phyloP scores from a whole-genome alignment of 495 filamentous ascomycete species.

The Neurospora intermedia region DNA sequence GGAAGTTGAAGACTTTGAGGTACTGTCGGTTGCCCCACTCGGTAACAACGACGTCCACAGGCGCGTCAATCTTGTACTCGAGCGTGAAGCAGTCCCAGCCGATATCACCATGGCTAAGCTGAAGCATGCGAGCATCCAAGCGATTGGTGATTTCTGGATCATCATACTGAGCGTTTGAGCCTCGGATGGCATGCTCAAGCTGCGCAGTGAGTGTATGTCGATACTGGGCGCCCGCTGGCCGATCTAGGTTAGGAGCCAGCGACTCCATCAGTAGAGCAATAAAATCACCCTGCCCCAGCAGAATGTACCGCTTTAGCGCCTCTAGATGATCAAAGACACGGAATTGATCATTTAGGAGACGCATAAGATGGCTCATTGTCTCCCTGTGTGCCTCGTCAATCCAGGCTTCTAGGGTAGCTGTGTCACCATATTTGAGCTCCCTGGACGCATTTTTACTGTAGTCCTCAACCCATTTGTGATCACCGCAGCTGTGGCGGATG shows the following conservation, averaged over 20 bases:
- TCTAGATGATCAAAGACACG: slow-evolving; percentile 84
- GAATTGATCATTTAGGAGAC: slow-evolving; percentile 89
- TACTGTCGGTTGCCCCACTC: slow-evolving; percentile 92
- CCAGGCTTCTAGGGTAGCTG: slow-evolving; percentile 76
- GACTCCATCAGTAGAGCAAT: slow-evolving; percentile 97
- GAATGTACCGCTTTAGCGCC: slow-evolving; percentile 88
- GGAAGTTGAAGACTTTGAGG: slow-evolving; percentile 97
- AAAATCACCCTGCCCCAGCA: slow-evolving; percentile 94
- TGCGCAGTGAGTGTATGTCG: slow-evolving; percentile 93
- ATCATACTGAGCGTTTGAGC: slow-evolving; percentile 95
- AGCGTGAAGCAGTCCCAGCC: slow-evolving; percentile 99
- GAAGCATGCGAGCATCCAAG: slow-evolving; percentile 91
- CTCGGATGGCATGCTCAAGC: slow-evolving; percentile 92
- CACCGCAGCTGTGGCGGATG: slow-evolving; percentile 87
- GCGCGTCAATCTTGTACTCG: slow-evolving; percentile 96
- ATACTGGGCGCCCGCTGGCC: slow-evolving; percentile 90
- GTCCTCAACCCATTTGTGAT: slow-evolving; percentile 88
- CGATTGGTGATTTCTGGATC: slow-evolving; percentile 83
- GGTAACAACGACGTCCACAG: slow-evolving; percentile 94
- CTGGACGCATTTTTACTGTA: slow-evolving; percentile 93
- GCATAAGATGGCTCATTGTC: slow-evolving; percentile 90
- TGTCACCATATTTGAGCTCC: slow-evolving; percentile 89
- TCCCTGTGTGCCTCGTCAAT: slow-evolving; percentile 97
- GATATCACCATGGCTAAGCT: slow-evolving; percentile 90
- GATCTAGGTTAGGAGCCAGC: slow-evolving; percentile 80